Evolutionary conservation across 2,329 filamentous ascomycete species (phyloP).

Genomic region (Phialocephala sp.): DNA sequence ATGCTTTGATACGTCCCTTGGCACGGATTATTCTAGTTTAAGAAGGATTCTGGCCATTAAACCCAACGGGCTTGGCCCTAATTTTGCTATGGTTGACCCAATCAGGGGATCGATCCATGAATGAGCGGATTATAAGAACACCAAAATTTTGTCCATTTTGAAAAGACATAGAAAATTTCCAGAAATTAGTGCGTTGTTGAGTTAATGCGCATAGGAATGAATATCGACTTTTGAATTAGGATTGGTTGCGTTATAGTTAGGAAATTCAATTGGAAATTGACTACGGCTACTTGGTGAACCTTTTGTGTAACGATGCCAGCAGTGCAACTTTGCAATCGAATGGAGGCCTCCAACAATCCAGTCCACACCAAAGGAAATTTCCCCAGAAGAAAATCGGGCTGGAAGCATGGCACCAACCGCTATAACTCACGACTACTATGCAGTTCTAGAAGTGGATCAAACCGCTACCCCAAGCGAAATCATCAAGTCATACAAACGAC

Average conservation of each 20-base stretch:
- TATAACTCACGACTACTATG: constrained; percentile 45
- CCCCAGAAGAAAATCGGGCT: not conserved
- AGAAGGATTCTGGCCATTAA: not conserved
- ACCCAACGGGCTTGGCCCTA: not conserved
- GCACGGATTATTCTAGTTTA: too few species aligned
- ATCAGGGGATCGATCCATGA: not conserved
- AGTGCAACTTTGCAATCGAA: not conserved
- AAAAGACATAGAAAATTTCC: not conserved
- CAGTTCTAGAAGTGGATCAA: constrained; percentile 42
- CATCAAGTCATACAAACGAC: constrained; percentile 42
- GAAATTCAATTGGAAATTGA: not conserved
- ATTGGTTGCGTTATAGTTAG: not conserved
- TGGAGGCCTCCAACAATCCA: not conserved
- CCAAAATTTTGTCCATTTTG: not conserved
- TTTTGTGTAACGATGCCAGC: not conserved
- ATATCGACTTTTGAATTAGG: not conserved
- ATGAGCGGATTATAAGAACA: not conserved
- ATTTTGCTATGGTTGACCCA: not conserved
- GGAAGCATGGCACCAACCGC: constrained; percentile 39
- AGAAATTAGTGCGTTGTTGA: not conserved
- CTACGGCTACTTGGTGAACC: not conserved
- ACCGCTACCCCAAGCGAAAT: constrained; percentile 40
- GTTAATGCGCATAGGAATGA: not conserved
- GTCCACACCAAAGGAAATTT: not conserved
- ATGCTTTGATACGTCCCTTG: too few species aligned